A percentile compares a stretch with the other conserved stretches of the same genome.
Evolutionary conservation across 805 yeast genomes (phyloP).

Genomic region (Saccharomycopsis lassenensis): DNA sequence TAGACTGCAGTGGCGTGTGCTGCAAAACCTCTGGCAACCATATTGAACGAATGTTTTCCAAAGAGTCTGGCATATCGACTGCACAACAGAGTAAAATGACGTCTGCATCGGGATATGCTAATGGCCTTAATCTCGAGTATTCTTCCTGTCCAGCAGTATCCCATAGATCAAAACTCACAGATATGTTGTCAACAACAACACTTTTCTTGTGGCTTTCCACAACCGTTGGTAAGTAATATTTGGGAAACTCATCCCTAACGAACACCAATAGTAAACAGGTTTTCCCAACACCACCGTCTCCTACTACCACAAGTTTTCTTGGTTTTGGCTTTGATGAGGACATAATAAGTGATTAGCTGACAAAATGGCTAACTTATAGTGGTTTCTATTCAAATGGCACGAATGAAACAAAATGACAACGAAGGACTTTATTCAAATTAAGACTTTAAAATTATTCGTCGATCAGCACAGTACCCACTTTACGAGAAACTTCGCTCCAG

Average conservation of each 20-base stretch:
- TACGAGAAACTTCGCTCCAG: too few relatives aligned
- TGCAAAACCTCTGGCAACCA: constrained; percentile 31
- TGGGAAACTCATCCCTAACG: constrained; percentile 29
- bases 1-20: constrained; percentile 21
- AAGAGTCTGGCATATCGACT: constrained; percentile 85
- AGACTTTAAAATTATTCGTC: too few relatives aligned
- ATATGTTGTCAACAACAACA: constrained; percentile 30
- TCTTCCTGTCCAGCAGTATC: constrained; percentile 92
- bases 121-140: constrained; percentile 84
- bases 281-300: constrained; percentile 34
- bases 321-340: too few relatives aligned
- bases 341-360: too few relatives aligned
- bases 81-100: constrained; percentile 93
- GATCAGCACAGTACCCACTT: too few relatives aligned
- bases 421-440: too few relatives aligned
- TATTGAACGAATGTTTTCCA: constrained; percentile 49
- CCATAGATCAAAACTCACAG: constrained; percentile 31
- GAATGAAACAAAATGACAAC: too few relatives aligned
- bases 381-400: too few relatives aligned
- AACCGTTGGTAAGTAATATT: constrained; percentile 32
- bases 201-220: constrained; percentile 39
- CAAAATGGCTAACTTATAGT: too few relatives aligned
- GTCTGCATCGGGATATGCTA: constrained; percentile 91
- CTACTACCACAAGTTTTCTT: constrained; percentile 31
- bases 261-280: constrained; percentile 30